Percentiles rank a stretch among this genome's conserved stretches.
phyloP scores from a whole-genome alignment of 257 asterid genomes.

The Cordia subcordata region DNA sequence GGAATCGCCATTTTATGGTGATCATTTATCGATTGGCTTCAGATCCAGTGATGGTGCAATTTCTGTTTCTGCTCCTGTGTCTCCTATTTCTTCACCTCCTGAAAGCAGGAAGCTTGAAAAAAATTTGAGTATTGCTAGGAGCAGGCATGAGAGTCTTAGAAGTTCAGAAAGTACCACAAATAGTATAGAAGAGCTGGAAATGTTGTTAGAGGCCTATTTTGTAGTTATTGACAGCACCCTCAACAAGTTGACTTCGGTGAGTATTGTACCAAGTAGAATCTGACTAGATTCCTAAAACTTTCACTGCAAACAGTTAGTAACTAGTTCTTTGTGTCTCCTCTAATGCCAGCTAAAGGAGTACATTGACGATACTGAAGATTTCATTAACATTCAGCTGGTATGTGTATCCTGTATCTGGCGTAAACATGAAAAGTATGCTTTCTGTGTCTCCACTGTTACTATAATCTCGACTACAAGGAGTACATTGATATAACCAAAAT shows the following conservation, averaged over 20 bases:
- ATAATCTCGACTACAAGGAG: neutral
- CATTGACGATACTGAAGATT: conserved; percentile 94
- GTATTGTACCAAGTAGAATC: neutral
- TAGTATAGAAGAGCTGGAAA: conserved; percentile 89
- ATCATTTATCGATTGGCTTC: conserved; percentile 71
- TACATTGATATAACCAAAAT: neutral
- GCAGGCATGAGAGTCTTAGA: conserved; percentile 91
- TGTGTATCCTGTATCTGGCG: conserved; percentile 6
- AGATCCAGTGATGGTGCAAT: conserved; percentile 66
- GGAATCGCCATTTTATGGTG: conserved; percentile 79
- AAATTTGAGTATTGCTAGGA: conserved; percentile 84
- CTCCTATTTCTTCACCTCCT: conserved; percentile 94
- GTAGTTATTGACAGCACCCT: conserved; percentile 98
- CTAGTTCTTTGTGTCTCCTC: conserved; percentile 7
- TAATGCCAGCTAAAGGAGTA: conserved; percentile 88
- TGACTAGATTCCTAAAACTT: neutral
- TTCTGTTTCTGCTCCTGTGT: conserved; percentile 85
- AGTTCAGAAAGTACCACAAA: conserved; percentile 71
- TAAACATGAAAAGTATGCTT: neutral
- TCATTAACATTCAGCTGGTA: conserved; percentile 98
- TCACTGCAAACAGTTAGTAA: conserved; percentile 3
- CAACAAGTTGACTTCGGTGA: conserved; percentile 96
- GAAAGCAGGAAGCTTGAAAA: conserved; percentile 86
- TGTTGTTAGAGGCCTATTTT: conserved; percentile 97
- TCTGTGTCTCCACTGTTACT: neutral